Evolutionary conservation across 2,329 filamentous ascomycete genomes (phyloP).

Genomic region (Epicoccum nigrum): DNA sequence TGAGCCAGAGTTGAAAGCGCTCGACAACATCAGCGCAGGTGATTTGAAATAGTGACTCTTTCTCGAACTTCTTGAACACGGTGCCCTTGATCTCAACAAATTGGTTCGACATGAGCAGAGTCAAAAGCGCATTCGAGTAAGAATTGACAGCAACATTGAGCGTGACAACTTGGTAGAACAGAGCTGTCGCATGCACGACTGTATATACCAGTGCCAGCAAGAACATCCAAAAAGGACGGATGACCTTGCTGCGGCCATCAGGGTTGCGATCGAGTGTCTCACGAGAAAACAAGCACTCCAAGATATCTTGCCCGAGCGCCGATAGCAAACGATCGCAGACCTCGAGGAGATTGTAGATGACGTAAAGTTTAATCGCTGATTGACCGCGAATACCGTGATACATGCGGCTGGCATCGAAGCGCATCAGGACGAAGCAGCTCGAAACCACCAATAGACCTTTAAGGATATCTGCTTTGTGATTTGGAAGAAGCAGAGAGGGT

Average conservation of each 20-base stretch:
- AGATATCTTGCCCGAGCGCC: constrained; percentile 91
- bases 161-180: constrained; percentile 98
- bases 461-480: constrained; percentile 93
- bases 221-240: constrained; percentile 91
- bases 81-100: constrained; percentile 99
- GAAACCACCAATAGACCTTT: constrained; percentile 87
- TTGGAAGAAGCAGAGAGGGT: constrained; percentile 82
- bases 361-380: constrained; percentile 96
- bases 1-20: constrained; percentile 95
- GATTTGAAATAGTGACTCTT: constrained; percentile 95
- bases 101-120: constrained; percentile 92
- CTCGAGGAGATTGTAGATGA: constrained; percentile 98
- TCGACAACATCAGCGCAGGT: constrained; percentile 97
- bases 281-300: constrained; percentile 92
- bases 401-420: constrained; percentile 93
- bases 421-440: constrained; percentile 85
- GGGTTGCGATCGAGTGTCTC: constrained; percentile 89
- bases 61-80: constrained; percentile 98
- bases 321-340: constrained; percentile 88
- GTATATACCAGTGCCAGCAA: constrained; percentile 85
- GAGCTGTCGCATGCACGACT: constrained; percentile 79
- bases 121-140: constrained; percentile 93
- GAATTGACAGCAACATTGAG: constrained; percentile 98
- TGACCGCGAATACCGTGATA: constrained; percentile 97
- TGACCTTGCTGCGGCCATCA: constrained; percentile 87